Base-by-base conservation (phyloP, 257 asterid genomes). In the Linaria vulgaris region DNA sequence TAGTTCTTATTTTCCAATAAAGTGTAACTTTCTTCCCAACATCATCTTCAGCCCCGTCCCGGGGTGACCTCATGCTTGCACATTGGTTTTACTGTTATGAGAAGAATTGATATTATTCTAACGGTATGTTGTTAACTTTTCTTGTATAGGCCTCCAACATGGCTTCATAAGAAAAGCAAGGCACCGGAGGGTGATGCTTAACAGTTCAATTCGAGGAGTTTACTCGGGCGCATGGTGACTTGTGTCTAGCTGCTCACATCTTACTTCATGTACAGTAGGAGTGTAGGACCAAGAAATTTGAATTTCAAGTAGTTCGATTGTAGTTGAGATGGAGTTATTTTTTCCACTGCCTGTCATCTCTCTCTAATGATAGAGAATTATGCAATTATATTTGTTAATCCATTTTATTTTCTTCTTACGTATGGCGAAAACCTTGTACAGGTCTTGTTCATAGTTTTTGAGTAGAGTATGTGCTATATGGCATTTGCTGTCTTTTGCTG, bases 121-220 rank as follows among this genome's bases (percentile, higher is more conserved):
- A 9, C 3, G n/a, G 16, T 24, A 11, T 27, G 19, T 54, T 54
- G 19, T 17, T 34, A 34, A 21, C 9, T 34, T 57, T 34, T 34
- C 63, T 34, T 38, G 63, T 57, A 37, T 23, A 57, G 63, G 31
- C 63, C 16, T 57, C 48, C 63, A 12, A 16, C 48, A 6, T 31
- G 63, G 21, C 24, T 22, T 15, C 16, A 24, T 30, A 43, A 46
- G 14, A 56, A 56, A 46, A 57, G 63, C 19, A 57, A 57, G 34
- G 17, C 27, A 23, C 30, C 48, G 1, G 63, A 57, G 37, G 48
- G 48, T 31, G 63, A 57, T 34, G 38, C 63, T 43, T 45, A 34
- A 19, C 38, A 48, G 39, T 9, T 23, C 30, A 20, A 57, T 30
- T 57, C 48, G 1, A 49, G 30, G 63, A 57, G 19, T 57, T 19